phyloP scores from a whole-genome alignment of 106 monocot genomes.

The Xerophyta viscosa region DNA sequence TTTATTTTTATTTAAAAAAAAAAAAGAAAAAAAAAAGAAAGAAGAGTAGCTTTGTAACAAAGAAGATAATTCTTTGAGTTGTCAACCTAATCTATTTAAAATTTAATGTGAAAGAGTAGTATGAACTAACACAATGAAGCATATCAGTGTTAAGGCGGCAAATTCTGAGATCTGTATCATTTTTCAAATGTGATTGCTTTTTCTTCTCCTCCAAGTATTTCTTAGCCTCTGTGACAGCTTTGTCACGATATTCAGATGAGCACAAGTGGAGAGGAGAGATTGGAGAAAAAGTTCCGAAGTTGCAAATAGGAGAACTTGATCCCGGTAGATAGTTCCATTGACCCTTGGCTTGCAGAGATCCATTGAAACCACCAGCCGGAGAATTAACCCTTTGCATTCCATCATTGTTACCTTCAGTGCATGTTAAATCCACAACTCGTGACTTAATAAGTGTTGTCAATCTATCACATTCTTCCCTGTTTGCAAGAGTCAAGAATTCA shows the following conservation, averaged over 20 bases:
- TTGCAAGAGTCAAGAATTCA: background rate
- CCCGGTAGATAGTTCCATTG: constrained; percentile 10
- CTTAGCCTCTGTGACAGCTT: constrained; percentile 69
- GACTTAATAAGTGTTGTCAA: constrained; percentile 62
- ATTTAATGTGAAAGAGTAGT: background rate
- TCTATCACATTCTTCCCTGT: constrained; percentile 68
- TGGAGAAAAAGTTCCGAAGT: constrained; percentile 15
- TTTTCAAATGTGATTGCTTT: constrained; percentile 21
- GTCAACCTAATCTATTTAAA: too few species aligned
- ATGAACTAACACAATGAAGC: background rate
- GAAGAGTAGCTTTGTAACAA: too few species aligned
- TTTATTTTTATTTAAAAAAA: background rate
- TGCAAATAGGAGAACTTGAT: constrained; percentile 19
- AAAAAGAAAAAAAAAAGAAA: background rate
- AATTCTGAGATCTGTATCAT: constrained; percentile 29
- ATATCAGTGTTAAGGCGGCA: constrained; percentile 30
- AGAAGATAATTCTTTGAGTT: too few species aligned
- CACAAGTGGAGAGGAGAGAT: constrained; percentile 16
- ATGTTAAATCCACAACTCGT: constrained; percentile 37
- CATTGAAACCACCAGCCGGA: constrained; percentile 8
- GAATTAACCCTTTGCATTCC: constrained; percentile 6
- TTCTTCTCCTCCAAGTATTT: constrained; percentile 73
- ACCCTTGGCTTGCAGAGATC: constrained; percentile 14
- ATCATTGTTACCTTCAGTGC: constrained; percentile 10
- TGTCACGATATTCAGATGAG: constrained; percentile 23